Percentiles rank a stretch among this genome's conserved stretches.
Evolutionary conservation across 306 rosid genomes (phyloP).

Genomic region (Cercis canadensis): DNA sequence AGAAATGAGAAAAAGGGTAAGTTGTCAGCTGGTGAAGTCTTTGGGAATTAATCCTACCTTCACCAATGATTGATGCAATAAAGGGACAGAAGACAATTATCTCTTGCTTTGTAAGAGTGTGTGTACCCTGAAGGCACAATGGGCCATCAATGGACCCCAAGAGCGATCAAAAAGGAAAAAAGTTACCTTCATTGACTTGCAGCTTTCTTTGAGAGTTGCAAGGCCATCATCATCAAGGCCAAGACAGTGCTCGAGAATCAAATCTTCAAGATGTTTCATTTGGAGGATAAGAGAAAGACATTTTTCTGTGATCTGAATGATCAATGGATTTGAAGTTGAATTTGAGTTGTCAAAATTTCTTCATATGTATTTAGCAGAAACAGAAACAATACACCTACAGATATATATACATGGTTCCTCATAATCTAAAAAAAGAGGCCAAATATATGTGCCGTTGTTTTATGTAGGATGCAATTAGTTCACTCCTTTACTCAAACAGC

Average conservation of each 20-base stretch:
- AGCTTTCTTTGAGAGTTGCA: constrained; percentile 53
- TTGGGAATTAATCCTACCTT: background rate
- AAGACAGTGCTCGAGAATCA: constrained; percentile 78
- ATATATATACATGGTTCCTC: no score
- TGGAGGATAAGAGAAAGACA: constrained; percentile 65
- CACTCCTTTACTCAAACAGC: background rate
- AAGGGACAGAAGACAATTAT: background rate
- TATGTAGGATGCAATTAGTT: constrained; percentile 5
- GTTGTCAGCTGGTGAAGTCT: background rate
- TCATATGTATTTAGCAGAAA: background rate
- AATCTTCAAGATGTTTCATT: constrained; percentile 69
- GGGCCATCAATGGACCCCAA: background rate
- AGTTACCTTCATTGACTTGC: constrained; percentile 74
- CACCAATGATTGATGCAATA: background rate
- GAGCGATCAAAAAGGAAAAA: constrained; percentile 19
- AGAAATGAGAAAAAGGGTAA: background rate
- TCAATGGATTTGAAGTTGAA: constrained; percentile 19
- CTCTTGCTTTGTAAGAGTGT: background rate
- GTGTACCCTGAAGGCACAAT: background rate
- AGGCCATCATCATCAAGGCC: constrained; percentile 73
- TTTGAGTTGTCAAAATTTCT: constrained; percentile 1
- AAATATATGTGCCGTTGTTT: background rate
- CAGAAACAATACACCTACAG: constrained; percentile 2
- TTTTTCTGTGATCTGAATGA: constrained; percentile 67
- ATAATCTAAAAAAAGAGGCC: background rate